These are phyloP conservation scores for Kwoniella heveanensis DNA, from an alignment of 768 basidiomycete species.

Conservation along the genomic window DNA sequence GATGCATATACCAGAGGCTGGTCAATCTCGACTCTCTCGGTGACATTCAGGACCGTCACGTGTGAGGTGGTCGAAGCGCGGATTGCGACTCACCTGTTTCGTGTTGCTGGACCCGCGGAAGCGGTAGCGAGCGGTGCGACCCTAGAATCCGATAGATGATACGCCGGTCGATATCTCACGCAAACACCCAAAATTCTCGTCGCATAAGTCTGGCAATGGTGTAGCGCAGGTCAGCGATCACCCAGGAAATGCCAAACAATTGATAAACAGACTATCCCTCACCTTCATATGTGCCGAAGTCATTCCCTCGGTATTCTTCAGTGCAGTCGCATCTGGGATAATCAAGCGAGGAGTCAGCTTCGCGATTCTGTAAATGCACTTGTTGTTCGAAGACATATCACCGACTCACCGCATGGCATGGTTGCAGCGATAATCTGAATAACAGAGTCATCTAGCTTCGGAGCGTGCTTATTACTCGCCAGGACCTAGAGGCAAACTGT, in stretches of 20 bases:
- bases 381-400: constrained; percentile 7
- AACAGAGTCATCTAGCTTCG: constrained; percentile 37
- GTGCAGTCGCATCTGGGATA: not conserved
- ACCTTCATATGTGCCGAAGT: constrained; percentile 43
- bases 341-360: not conserved
- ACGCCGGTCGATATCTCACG: constrained; percentile 24
- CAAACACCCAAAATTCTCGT: constrained; percentile 18
- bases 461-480: constrained; percentile 31
- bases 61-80: not conserved
- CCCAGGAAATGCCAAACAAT: not conserved
- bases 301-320: constrained; percentile 41
- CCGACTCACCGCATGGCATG: constrained; percentile 48
- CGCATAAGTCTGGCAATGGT: constrained; percentile 14
- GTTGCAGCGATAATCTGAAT: constrained; percentile 48
- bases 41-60: no score
- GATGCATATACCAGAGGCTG: no score
- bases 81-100: constrained; percentile 2
- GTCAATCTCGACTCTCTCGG: no score
- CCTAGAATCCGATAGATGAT: constrained; percentile 9
- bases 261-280: not conserved
- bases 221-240: not conserved
- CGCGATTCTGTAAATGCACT: not conserved
- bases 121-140: constrained; percentile 16
- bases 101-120: constrained; percentile 7
- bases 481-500: constrained; percentile 14